phyloP scores from a whole-genome alignment of 345 rosid genomes.

The Citrus reticulata region DNA sequence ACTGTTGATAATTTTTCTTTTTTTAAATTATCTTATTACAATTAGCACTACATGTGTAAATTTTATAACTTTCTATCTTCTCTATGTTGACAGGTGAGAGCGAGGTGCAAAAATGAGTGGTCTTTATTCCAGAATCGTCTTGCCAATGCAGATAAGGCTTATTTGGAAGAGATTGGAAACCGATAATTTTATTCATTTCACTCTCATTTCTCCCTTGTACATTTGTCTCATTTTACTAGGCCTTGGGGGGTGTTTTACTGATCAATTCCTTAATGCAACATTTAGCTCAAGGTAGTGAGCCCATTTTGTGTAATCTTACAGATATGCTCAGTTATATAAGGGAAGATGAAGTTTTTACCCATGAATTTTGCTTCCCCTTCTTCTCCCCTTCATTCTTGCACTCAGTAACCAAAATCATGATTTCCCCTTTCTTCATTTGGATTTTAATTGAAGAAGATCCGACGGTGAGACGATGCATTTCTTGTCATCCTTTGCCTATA shows the following conservation, averaged over 20 bases:
- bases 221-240: conserved; percentile 12
- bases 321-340: conserved; percentile 12
- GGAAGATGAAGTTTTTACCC: not conserved
- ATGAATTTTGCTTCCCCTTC: not conserved
- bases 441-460: not conserved
- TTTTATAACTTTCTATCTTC: not conserved
- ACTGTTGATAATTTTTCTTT: not conserved
- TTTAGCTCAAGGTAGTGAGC: conserved; percentile 16
- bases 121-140: conserved; percentile 69
- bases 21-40: not conserved
- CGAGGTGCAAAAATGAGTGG: conserved; percentile 84
- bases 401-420: not conserved
- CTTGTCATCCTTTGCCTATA: not conserved
- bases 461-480: not conserved
- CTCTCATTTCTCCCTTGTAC: conserved; percentile 18
- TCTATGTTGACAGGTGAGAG: conserved; percentile 56
- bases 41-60: not conserved
- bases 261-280: not conserved
- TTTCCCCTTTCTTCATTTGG: not conserved
- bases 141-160: conserved; percentile 56
- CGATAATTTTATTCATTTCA: conserved; percentile 15
- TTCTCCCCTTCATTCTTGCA: not conserved
- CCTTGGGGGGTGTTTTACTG: conserved; percentile 3
- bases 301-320: conserved; percentile 18
- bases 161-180: conserved; percentile 29